Conservation (phyloP, 2,329 filamentous ascomycete species). For the Pseudocercospora pini-densiflorae region DNA sequence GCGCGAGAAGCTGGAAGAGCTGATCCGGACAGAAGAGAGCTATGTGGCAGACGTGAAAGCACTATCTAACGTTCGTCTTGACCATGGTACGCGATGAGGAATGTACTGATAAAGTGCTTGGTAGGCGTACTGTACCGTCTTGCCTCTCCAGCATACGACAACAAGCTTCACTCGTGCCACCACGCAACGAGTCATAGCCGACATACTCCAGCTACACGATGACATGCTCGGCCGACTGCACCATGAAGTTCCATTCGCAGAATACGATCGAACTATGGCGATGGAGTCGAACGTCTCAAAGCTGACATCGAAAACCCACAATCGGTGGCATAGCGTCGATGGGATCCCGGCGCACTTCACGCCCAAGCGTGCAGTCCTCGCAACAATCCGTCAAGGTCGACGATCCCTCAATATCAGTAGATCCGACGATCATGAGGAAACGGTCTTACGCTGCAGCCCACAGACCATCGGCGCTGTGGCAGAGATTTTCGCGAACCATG, state of each 20-base stretch:
- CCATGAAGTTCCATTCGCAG: conserved; percentile 68
- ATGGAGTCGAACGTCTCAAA: not conserved
- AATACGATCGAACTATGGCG: conserved; percentile 42
- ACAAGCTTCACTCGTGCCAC: conserved; percentile 34
- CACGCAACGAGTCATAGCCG: conserved; percentile 52
- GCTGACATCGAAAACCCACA: conserved; percentile 45
- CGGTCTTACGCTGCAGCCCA: conserved; percentile 54
- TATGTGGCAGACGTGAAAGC: conserved; percentile 89
- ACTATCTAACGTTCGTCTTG: conserved; percentile 72
- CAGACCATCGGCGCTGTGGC: conserved; percentile 59
- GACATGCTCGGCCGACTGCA: conserved; percentile 77
- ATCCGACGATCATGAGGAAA: conserved; percentile 44
- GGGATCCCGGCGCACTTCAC: conserved; percentile 44
- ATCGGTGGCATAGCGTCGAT: conserved; percentile 55
- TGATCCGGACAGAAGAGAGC: conserved; percentile 82
- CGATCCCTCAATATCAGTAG: conserved; percentile 53
- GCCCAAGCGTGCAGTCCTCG: conserved; percentile 32
- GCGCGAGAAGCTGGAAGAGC: conserved; percentile 79
- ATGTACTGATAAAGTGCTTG: not conserved
- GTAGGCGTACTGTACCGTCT: conserved; percentile 51
- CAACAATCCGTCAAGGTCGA: conserved; percentile 42
- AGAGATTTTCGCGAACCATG: conserved; percentile 58
- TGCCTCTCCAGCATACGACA: conserved; percentile 35
- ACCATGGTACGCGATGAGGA: not conserved
- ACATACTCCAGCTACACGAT: conserved; percentile 83